Evolutionary conservation across 2,329 filamentous ascomycete genomes (phyloP).

Genomic region (Ascosphaera pollenicola): DNA sequence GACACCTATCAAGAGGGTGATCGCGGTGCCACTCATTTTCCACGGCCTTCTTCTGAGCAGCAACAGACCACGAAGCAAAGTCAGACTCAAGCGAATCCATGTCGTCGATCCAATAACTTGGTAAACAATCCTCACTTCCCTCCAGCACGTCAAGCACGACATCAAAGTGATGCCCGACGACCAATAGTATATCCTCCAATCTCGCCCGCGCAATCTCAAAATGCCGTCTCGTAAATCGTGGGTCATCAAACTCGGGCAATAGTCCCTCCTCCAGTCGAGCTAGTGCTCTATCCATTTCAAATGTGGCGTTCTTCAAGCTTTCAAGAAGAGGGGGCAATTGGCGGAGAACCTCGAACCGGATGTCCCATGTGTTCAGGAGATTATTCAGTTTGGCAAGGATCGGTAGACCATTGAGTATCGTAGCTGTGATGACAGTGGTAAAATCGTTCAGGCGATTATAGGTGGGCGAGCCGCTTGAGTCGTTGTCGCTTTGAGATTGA

Average conservation of each 20-base stretch:
- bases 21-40: slow-evolving; percentile 33
- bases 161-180: slow-evolving; percentile 54
- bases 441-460: slow-evolving; percentile 69
- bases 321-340: slow-evolving; percentile 47
- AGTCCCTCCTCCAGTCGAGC: slow-evolving; percentile 9
- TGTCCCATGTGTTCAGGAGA: slow-evolving; percentile 56
- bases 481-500: neutral
- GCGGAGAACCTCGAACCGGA: slow-evolving; percentile 51
- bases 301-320: slow-evolving; percentile 30
- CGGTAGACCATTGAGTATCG: slow-evolving; percentile 72
- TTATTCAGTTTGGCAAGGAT: slow-evolving; percentile 51
- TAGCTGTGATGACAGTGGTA: slow-evolving; percentile 73
- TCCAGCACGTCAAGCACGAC: slow-evolving; percentile 72
- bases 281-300: slow-evolving; percentile 15
- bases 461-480: slow-evolving; percentile 12
- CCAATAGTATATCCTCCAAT: slow-evolving; percentile 46
- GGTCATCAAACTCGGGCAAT: slow-evolving; percentile 9
- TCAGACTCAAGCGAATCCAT: slow-evolving; percentile 60
- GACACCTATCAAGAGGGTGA: neutral
- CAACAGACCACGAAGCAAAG: slow-evolving; percentile 60
- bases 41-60: slow-evolving; percentile 52
- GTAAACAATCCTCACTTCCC: slow-evolving; percentile 61
- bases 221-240: slow-evolving; percentile 13
- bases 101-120: slow-evolving; percentile 67
- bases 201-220: slow-evolving; percentile 27